Base-by-base conservation (phyloP, 495 filamentous ascomycete species). In the Delitschia confertaspora region DNA sequence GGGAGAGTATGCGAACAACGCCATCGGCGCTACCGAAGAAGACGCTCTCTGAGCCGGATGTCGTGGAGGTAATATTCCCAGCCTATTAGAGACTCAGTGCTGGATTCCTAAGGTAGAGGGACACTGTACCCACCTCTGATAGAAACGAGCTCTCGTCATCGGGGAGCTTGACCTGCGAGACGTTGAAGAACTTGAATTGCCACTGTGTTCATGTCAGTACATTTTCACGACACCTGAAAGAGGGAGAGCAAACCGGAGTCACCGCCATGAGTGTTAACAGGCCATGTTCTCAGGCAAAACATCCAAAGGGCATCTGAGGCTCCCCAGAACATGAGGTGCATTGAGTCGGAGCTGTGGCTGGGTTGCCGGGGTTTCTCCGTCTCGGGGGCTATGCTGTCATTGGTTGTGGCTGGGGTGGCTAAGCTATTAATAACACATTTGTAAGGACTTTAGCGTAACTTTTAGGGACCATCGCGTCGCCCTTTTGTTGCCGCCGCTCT, bases 161-260 rank as follows among this genome's bases (percentile, higher is more conserved):
- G 39, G 82, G 70, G 45, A 84, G 73, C 61, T 82, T 81, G 63
- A 96, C 79, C 54, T 81, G 79, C 47, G 79, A 76, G 60, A 93
- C 85, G 63, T 95, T 88, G 72, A 98, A 94, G 79, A 98, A 96
- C 75, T 91, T 88, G 71, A 98, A 96, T 39, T 84, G 78, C 91
- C 93, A 95, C 88, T 98, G 59, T 13, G 26, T 19, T 19, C 51
- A 20, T 47, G 43, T 54, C 37, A 41, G 42, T 36, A 11, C 3
- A n/a, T n/a, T n/a, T n/a, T n/a, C 7, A 23, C 36, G 14, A 25
- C 39, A 35, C 13, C 20, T 16, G 3, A 20, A 7, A n/a, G 33
- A 19, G 3, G 14, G 27, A 11, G 19, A 6, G 18, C 53, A 18
- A 57, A 64, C 63, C 40, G 61, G 61, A 54, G 59, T 62, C 51